Evolutionary conservation across 164 flowering plant species (phyloP).

Genomic region (Hamamelis virginiana): DNA sequence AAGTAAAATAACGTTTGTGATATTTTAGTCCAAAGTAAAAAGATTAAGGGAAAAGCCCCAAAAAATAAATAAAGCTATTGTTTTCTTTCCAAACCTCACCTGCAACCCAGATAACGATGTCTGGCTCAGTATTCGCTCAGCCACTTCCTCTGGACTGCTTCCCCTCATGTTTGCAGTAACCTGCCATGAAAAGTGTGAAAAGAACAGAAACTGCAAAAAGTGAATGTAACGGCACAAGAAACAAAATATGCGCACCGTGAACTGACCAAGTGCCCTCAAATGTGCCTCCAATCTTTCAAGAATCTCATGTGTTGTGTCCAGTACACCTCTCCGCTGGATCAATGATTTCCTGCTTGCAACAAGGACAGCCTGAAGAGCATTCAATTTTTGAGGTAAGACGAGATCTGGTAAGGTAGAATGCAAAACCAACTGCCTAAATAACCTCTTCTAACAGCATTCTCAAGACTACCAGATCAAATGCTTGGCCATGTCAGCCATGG

Average conservation of each 20-base stretch:
- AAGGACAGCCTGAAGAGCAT: conserved; percentile 70
- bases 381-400: not conserved
- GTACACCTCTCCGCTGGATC: conserved; percentile 57
- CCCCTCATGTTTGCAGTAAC: conserved; percentile 97
- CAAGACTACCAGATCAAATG: conserved; percentile 2
- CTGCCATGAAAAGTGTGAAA: conserved; percentile 38
- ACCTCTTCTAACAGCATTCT: not conserved
- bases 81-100: conserved; percentile 36
- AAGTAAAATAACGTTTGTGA: not conserved
- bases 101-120: conserved; percentile 85
- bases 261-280: conserved; percentile 78
- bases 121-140: conserved; percentile 71
- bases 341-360: conserved; percentile 84
- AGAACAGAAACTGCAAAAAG: not conserved
- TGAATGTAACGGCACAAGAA: not conserved
- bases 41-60: not conserved
- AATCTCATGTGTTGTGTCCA: conserved; percentile 81
- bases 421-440: not conserved
- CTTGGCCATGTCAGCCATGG: not conserved
- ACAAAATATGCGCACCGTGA: conserved; percentile 56
- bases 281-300: conserved; percentile 98
- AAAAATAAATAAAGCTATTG: not conserved
- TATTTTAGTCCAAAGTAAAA: not conserved
- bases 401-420: not conserved
- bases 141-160: conserved; percentile 84